Evolutionary conservation across 2,329 filamentous ascomycete species (phyloP), one percentile per base, ranked within the genome.

Genomic region (Beauveria bassiana): DNA sequence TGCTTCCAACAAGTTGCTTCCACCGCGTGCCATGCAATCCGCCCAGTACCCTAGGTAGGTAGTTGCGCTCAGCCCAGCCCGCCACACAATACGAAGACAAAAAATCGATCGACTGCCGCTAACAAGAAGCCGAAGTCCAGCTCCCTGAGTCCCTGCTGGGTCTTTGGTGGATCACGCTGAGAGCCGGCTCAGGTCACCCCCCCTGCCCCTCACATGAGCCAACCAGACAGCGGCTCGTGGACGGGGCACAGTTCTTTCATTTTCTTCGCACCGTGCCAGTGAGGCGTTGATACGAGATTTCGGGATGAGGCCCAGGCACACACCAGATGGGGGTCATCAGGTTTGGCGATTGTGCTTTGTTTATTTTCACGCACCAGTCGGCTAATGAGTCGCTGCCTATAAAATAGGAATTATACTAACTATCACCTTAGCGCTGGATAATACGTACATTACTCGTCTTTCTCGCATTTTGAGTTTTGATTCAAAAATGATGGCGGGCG

Each of bases 61-160:
- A 24, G 46, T 49, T 20, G 46, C 46, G 34, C 12, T 14, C 34
- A 38, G 34, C 34, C 34, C 34, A 38, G 34, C 34, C 34, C 26
- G 22, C 45, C 45, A 4, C 14, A 47, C 47, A 53, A 53, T 45
- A 43, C 38, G 52, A 56, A 40, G n/a, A 47, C 49, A 26, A 34
- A 26, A 22, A 49, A 58, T 49, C 31, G 55, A 58, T 58, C 55
- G 55, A 58, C 55, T 46, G 54, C 54, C 54, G 20, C 55, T 49
- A 49, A 42, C 2, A 58, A 56, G 26, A 31, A 31, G 28, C 34
- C 34, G 34, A 47, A 22, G 22, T 9, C 47, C 26, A 28, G 14
- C 22, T 9, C 34, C 22, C 51, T 16, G 51, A 6, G 16, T 9
- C 34, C 22, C 51, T 16, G 51, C 51, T 45, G 40, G 28, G 42